Base-by-base conservation (phyloP, 192 early-diverging fungal genomes). In the Lobosporangium transversale region DNA sequence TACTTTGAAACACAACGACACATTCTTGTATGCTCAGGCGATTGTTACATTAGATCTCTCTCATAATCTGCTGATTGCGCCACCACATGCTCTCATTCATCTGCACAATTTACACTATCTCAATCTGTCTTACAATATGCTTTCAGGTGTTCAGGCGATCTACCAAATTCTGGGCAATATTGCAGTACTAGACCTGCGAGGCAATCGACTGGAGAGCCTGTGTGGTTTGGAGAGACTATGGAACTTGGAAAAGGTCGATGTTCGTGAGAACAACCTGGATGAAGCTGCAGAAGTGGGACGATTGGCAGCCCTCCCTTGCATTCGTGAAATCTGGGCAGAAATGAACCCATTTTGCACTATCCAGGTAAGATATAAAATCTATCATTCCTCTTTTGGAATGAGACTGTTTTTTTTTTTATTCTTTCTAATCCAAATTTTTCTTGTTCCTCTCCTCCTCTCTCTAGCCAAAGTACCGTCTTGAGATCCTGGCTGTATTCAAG, bases 61-160 rank as follows among this genome's bases (percentile, higher is more conserved):
- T 1, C 60, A 79, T 31, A 88, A 88, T 49, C 37, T 88, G 31
- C 49, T 88, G 15, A 78, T 80, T 29, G 75, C 81, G 44, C 59
- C 83, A 27, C 85, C 87, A 3, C 44, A 53, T 2, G 64, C 78
- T 5, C 43, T 88, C 40, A 76, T 83, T 1, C 62, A 63, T 9
- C 69, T 88, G 24, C 82, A 80, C 40, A 85, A 86, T 50, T 53
- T 88, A 24, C 79, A 79, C 35, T 66, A 57, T 18, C 63, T 88
- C 26, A 84, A 88, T 51, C 49, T 88, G 31, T 75, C 84, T 4
- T 66, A 86, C 68, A 88, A 88, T 45, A 86, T 88, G 87, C 80
- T 88, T 14, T 74, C 79, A 18, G 71, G 61, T 20, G 71, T 85
- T 2, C 75, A 71, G 7, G 66, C 78, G 10, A 84, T 88, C 35